A percentile compares a stretch with the other conserved stretches of the same genome.
Evolutionary conservation across 2,329 filamentous ascomycete species (phyloP).

Genomic region (Podosphaera fusca): DNA sequence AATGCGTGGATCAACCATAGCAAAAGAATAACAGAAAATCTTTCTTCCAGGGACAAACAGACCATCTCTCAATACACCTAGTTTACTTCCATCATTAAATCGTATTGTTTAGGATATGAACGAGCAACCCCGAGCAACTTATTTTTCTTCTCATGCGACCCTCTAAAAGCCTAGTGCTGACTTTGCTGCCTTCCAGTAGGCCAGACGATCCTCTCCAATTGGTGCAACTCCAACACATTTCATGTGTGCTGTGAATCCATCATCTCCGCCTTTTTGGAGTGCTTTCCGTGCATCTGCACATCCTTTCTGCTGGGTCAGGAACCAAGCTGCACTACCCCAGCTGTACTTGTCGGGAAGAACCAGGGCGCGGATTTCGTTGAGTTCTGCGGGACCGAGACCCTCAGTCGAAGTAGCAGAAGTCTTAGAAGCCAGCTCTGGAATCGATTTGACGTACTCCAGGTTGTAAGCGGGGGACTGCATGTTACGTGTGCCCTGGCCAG

Average conservation of each 20-base stretch:
- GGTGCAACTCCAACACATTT: slow-evolving; percentile 28
- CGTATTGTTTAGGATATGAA: no score
- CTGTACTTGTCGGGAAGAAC: slow-evolving; percentile 26
- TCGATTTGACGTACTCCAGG: slow-evolving; percentile 26
- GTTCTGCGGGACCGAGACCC: slow-evolving; percentile 17
- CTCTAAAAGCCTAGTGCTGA: slow-evolving; percentile 16
- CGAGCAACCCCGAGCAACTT: no score
- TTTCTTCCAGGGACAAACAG: no score
- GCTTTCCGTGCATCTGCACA: slow-evolving; percentile 18
- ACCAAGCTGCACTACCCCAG: slow-evolving; percentile 40
- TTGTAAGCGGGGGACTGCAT: slow-evolving; percentile 38
- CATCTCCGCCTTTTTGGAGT: slow-evolving; percentile 20
- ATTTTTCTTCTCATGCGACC: not conserved
- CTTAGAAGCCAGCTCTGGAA: slow-evolving; percentile 20
- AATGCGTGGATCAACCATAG: no score
- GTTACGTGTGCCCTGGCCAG: slow-evolving; percentile 40
- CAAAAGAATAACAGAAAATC: no score
- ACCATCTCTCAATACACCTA: no score
- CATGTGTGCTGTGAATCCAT: slow-evolving; percentile 30
- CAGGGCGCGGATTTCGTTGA: slow-evolving; percentile 24
- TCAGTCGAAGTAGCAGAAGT: slow-evolving; percentile 13
- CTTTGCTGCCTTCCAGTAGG: slow-evolving; percentile 26
- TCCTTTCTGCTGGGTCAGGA: slow-evolving; percentile 29
- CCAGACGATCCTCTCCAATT: slow-evolving; percentile 21
- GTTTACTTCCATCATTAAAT: no score